Base-by-base conservation (phyloP, 257 asterid species). In the Solanum appendiculatum region DNA sequence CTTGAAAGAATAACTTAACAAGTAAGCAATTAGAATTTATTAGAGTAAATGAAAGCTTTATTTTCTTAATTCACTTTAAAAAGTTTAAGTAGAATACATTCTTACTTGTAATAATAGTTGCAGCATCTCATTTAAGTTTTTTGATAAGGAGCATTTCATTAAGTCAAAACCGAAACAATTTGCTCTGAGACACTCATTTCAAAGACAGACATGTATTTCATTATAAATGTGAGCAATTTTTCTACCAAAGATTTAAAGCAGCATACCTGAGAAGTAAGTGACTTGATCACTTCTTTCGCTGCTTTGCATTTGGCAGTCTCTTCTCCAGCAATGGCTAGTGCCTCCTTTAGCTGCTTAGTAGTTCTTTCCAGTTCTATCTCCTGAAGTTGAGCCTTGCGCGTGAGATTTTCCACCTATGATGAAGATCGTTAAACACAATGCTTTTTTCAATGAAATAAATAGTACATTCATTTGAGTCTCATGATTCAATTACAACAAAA, bases 241-340 rank as follows among this genome's bases (percentile, higher is more conserved):
- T 48, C 56, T 64, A 81, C 85, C 63, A 20, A 48, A 81, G 34
- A 29, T 51, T 75, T 81, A 34, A 48, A 81, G 21, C 68, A 81
- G 44, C 94, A 91, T 92, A 95, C 99, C 92, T 96, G 98, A 85
- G 98, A 94, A 86, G 98, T 96, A 46, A 96, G 98, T 34, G 98
- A 94, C 92, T 94, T 96, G 91, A 96, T 96, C 86, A 96, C 99
- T 94, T 96, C 99, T 93, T 96, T 96, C 25, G 99, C 99, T 18
- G 98, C 98, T 92, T 95, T 96, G 94, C 99, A 94, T 89, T 96
- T 96, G 63, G 96, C 95, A 90, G 95, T 93, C 93, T 96, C 99
- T 87, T 96, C 99, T 90, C 97, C 98, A 16, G 98, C 99, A 90
- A 94, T 91, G 82, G 94, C 86, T 80, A 93, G 92, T 83, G 98